phyloP scores from a whole-genome alignment of 2,329 filamentous ascomycete genomes.

The Fusarium nygamai region DNA sequence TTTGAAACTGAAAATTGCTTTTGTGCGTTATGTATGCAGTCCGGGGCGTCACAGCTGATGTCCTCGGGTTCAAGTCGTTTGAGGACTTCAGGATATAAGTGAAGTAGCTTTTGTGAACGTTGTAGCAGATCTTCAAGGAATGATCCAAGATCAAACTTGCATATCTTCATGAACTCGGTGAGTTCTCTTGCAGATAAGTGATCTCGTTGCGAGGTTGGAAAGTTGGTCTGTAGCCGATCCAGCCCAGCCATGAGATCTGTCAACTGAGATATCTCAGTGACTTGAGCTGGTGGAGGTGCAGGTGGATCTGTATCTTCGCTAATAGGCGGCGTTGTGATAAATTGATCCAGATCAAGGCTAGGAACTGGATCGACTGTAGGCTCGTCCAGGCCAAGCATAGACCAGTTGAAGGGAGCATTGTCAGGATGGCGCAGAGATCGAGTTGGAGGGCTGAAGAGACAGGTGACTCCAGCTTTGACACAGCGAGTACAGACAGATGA shows the following conservation, averaged over 20 bases:
- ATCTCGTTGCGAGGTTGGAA: slow-evolving; percentile 3
- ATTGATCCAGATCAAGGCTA: background rate
- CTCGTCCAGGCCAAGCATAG: slow-evolving; percentile 21
- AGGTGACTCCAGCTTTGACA: slow-evolving; percentile 51
- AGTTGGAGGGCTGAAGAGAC: slow-evolving; percentile 55
- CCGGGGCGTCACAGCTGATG: slow-evolving; percentile 42
- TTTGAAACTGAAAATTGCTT: slow-evolving; percentile 23
- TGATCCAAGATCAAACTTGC: slow-evolving; percentile 40
- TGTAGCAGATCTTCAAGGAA: slow-evolving; percentile 50
- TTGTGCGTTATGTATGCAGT: slow-evolving; percentile 48
- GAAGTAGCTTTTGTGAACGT: slow-evolving; percentile 48
- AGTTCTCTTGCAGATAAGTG: slow-evolving; percentile 42
- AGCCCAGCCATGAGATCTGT: slow-evolving; percentile 36
- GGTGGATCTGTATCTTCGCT: background rate
- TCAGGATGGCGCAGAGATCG: slow-evolving; percentile 34
- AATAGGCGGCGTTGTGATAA: slow-evolving; percentile 15
- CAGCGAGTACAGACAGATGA: slow-evolving; percentile 53
- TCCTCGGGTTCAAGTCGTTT: slow-evolving; percentile 8
- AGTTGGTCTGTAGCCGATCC: slow-evolving; percentile 33
- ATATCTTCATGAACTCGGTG: slow-evolving; percentile 34
- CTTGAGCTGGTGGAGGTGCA: background rate
- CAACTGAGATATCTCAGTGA: slow-evolving; percentile 26
- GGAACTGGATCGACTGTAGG: background rate
- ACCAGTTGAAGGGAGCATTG: slow-evolving; percentile 35
- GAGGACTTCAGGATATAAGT: slow-evolving; percentile 49